Evolutionary conservation across 257 asterid genomes (phyloP), one percentile per base, ranked within the genome.

Genomic region (Linderniella brevidens): DNA sequence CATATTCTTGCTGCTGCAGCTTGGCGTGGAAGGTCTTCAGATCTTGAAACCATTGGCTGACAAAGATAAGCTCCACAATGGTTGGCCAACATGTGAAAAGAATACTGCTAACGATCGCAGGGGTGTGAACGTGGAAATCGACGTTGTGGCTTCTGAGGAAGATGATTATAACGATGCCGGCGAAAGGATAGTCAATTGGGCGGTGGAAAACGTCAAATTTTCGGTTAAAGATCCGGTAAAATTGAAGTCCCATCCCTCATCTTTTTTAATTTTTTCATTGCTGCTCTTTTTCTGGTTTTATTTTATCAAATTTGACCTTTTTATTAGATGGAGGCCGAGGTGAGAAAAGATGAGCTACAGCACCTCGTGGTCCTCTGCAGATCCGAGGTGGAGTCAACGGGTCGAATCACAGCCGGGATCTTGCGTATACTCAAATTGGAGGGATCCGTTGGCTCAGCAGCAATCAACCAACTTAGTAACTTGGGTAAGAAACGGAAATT

Each of bases 161-260:
- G 32, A 25, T 25, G 32, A 25, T 25, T 25, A 25, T 25, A 25
- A 25, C 11, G 76, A 77, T 39, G 79, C 46, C 50, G 77, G 61
- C 32, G 77, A 64, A 47, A 64, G 48, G 54, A 64, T 43, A 51
- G 76, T 64, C 29, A 74, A 77, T 37, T 79, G 93, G 92, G 59
- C 60, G 65, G 79, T 90, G 58, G 93, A 79, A 60, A 79, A 75
- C 56, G 45, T 90, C 61, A 85, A 74, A 57, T 79, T 90, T 75
- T 85, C 96, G 1, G 82, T 90, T 49, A 68, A 79, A 36, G 81
- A 85, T 59, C 96, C 96, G 78, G 99, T 90, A 82, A 45, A 58
- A 45, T 52, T 35, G 46, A 47, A 9, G 1, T 39, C 9, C 15
- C 43, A 10, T 11, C 9, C 15, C 9, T 25, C 32, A 25, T 25